Base-by-base conservation (phyloP, 768 basidiomycete species). In the Phlegmacium glaucopus region DNA sequence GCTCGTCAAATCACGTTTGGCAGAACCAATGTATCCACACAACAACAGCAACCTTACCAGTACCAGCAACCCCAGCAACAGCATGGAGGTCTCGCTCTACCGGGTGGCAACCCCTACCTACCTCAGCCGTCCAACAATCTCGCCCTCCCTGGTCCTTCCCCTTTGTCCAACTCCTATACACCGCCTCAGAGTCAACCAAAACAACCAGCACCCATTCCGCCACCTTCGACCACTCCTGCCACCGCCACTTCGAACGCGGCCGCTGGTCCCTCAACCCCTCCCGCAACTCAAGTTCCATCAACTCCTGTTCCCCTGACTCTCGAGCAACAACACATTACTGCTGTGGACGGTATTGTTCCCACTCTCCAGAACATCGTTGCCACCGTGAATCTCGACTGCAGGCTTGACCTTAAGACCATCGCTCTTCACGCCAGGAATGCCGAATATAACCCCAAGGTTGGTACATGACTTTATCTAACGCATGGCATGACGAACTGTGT, bases 401-500 rank as follows among this genome's bases (percentile, higher is more conserved):
- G 94, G 34, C 77, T 99, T 41, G 96, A 98, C 67, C 74, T 99
- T 45, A 99, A 99, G 80, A 98, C 96, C 44, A 99, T 98, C 50
- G 95, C 96, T 9, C 72, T 98, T 49, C 95, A 99, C 58, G 96
- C 96, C 2, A 80, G 96, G 50, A 99, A 99, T 66, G 96, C 96
- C 27, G 96, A 99, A 73, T 99, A 99, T 68, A 98, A 98, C 65
- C 96, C 96, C 42, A 97, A 99, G 93, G 96, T 98, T 81, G 71
- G 90, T 88, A 76, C 68, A 60, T 61, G 56, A 58, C 61, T 57
- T 63, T 66, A 67, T 74, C 57, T 66, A 55, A 57, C 69, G 61
- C 68, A 68, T 69, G 71, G 61, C 70, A 76, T 76, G 71, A 75
- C 79, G 77, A 80, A 78, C 80, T 80, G 72, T 72, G 76, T 71